Percentiles rank a stretch among this genome's conserved stretches.
Evolutionary conservation across 768 basidiomycete genomes (phyloP).

Genomic region (Rhodotorula paludigena): DNA sequence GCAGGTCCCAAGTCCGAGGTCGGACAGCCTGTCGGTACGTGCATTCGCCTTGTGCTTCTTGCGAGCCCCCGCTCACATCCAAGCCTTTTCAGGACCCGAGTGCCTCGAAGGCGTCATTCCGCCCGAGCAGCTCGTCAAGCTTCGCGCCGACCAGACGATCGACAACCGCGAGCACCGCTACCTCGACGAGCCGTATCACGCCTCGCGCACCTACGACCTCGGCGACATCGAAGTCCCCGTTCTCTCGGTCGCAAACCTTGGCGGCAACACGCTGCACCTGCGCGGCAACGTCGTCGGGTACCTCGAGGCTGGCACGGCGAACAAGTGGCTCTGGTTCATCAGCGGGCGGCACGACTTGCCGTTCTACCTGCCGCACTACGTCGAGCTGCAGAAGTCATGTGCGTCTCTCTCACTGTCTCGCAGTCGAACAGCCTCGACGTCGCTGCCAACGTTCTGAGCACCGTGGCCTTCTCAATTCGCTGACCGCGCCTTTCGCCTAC

Average conservation of each 20-base stretch:
- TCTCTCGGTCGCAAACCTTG: conserved; percentile 42
- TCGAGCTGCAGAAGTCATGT: conserved; percentile 39
- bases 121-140: conserved; percentile 30
- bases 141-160: conserved; percentile 38
- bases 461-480: no score
- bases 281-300: conserved; percentile 44
- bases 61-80: no score
- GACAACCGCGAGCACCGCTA: conserved; percentile 38
- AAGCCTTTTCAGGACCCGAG: not conserved
- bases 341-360: conserved; percentile 43
- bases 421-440: not conserved
- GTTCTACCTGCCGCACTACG: conserved; percentile 42
- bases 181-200: conserved; percentile 41
- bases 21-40: conserved; percentile 1
- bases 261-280: conserved; percentile 42
- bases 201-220: conserved; percentile 37
- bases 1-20: not conserved
- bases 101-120: conserved; percentile 36
- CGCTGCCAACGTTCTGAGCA: not conserved
- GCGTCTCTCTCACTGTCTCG: conserved; percentile 7
- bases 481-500: not conserved
- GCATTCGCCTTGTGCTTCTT: not conserved
- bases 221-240: conserved; percentile 41
- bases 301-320: conserved; percentile 38
- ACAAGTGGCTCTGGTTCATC: conserved; percentile 45